These are phyloP conservation scores for Neopestalotiopsis sp. DNA, from an alignment of 2,329 filamentous ascomycete genomes.

Conservation along the genomic window DNA sequence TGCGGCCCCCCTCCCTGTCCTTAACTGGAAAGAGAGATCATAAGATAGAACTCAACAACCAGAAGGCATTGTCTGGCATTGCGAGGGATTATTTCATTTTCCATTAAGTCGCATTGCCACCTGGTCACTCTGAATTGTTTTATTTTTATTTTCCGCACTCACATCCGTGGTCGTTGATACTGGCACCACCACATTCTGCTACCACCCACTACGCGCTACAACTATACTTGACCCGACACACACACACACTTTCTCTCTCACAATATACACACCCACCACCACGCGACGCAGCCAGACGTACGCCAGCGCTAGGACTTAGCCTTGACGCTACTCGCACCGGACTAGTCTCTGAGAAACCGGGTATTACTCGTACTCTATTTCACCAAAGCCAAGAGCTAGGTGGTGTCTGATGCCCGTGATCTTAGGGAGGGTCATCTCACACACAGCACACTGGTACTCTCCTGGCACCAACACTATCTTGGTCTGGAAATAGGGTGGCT, in stretches of 20 bases:
- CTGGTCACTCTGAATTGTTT: neutral
- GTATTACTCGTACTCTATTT: constrained; percentile 14
- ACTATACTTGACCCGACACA: neutral
- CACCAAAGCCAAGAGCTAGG: constrained; percentile 1
- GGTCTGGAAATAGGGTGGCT: constrained; percentile 13
- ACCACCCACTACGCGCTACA: neutral
- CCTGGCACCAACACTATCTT: constrained; percentile 14
- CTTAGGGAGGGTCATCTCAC: constrained; percentile 8
- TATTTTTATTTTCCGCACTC: constrained; percentile 5
- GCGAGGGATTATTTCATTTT: neutral
- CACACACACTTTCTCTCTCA: too few species aligned
- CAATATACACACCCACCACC: neutral
- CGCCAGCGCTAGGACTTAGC: constrained; percentile 12
- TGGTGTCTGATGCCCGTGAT: constrained; percentile 15
- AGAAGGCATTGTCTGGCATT: neutral
- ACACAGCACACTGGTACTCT: neutral
- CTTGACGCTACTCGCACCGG: constrained; percentile 7
- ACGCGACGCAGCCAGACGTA: neutral
- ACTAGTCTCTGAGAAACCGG: constrained; percentile 6
- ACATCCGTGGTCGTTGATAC: neutral
- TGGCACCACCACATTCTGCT: neutral
- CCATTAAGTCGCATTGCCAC: neutral
- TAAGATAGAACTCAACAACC: neutral
- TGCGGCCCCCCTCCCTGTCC: neutral
- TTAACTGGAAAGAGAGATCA: neutral